Percentiles rank a stretch among this genome's conserved stretches.
Evolutionary conservation across 163 green algal species (phyloP).

Genomic region (Coccomyxa subellipsoidea): DNA sequence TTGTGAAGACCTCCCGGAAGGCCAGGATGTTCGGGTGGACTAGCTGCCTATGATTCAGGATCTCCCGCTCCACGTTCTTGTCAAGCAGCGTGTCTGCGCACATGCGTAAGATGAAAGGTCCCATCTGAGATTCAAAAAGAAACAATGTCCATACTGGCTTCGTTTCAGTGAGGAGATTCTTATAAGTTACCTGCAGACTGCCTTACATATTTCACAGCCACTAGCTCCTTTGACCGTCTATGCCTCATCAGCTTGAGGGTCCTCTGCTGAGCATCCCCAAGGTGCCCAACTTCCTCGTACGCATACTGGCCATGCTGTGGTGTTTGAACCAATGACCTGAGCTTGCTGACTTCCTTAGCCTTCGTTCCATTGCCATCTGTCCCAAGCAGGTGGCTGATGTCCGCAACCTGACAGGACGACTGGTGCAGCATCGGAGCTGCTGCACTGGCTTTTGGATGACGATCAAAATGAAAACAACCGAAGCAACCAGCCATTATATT

Average conservation of each 20-base stretch:
- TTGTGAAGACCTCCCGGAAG: slow-evolving; percentile 80
- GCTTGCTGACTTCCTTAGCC: background rate
- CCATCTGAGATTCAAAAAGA: too few species aligned
- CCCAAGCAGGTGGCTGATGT: background rate
- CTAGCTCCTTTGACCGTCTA: slow-evolving; percentile 72
- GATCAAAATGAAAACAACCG: background rate
- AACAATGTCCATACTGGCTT: too few species aligned
- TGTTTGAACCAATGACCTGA: background rate
- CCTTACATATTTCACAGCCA: slow-evolving; percentile 86
- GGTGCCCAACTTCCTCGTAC: background rate
- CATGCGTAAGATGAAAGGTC: background rate
- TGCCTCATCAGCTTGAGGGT: slow-evolving; percentile 73
- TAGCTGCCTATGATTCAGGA: slow-evolving; percentile 92
- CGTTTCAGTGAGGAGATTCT: background rate
- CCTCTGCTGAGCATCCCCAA: background rate
- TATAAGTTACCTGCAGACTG: background rate
- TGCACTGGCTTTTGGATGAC: background rate
- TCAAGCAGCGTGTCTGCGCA: slow-evolving; percentile 55
- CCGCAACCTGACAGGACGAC: background rate
- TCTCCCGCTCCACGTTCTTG: slow-evolving; percentile 94
- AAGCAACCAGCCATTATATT: background rate
- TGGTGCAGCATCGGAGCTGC: background rate
- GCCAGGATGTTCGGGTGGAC: slow-evolving; percentile 91
- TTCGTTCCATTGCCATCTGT: background rate
- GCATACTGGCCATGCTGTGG: background rate